A percentile compares a stretch with the other conserved stretches of the same genome.
Evolutionary conservation across 805 yeast species (phyloP).

Genomic region (Lipomyces sp.): DNA sequence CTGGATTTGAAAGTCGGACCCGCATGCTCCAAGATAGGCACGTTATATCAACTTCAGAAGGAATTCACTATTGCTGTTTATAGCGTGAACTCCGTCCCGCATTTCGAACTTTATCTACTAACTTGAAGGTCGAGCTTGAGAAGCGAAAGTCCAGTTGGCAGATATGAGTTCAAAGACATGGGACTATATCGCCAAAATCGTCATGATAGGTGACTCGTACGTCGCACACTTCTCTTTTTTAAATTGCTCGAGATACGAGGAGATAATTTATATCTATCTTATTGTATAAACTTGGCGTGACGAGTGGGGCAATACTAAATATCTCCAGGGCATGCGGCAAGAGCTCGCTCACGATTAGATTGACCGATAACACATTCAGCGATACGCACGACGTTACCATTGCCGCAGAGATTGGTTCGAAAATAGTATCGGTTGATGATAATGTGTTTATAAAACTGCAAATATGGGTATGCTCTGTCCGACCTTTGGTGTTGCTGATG

Average conservation of each 20-base stretch:
- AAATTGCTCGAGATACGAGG: constrained; percentile 24
- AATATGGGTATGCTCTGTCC: constrained; percentile 40
- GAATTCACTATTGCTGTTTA: no score
- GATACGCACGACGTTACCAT: constrained; percentile 40
- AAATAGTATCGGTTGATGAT: constrained; percentile 36
- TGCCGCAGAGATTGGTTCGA: constrained; percentile 41
- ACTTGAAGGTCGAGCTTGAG: no score
- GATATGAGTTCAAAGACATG: constrained; percentile 31
- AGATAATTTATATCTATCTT: constrained; percentile 19
- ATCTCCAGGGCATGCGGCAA: constrained; percentile 39
- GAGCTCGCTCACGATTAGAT: constrained; percentile 38
- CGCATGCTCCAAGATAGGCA: no score
- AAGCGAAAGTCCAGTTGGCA: no score
- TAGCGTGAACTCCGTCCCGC: no score
- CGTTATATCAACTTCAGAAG: no score
- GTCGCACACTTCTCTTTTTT: constrained; percentile 12
- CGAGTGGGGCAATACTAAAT: no score
- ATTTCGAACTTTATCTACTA: no score
- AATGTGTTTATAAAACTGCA: constrained; percentile 37
- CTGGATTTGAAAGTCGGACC: no score
- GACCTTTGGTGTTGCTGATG: background rate
- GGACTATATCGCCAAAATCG: constrained; percentile 39
- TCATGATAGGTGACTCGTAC: constrained; percentile 41
- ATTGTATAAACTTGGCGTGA: background rate
- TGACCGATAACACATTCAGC: constrained; percentile 39